Evolutionary conservation across 805 yeast species (phyloP).

Genomic region (Candida sonorensis): DNA sequence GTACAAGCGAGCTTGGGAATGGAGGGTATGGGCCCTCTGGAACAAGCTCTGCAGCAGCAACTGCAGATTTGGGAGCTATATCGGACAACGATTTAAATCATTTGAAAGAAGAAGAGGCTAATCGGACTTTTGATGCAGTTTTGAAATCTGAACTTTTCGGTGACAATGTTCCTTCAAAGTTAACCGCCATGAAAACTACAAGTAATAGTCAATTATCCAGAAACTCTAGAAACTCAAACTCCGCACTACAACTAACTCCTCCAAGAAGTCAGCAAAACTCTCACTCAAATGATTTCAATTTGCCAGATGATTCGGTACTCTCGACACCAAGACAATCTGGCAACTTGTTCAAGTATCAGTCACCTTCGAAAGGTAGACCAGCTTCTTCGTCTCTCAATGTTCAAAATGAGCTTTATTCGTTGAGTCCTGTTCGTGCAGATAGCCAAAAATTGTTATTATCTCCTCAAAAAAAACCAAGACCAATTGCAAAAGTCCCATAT

Average conservation of each 20-base stretch:
- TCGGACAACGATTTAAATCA: conserved; percentile 57
- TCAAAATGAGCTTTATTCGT: conserved; percentile 68
- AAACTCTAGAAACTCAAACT: conserved; percentile 6
- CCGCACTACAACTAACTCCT: conserved; percentile 20
- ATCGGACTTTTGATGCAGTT: conserved; percentile 78
- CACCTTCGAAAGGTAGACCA: conserved; percentile 60
- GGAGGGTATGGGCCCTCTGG: conserved; percentile 5
- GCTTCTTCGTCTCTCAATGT: conserved; percentile 51
- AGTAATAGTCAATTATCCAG: neutral
- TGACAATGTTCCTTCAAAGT: conserved; percentile 55
- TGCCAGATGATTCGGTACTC: conserved; percentile 15
- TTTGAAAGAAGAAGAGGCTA: conserved; percentile 74
- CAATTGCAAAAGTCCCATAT: conserved; percentile 80
- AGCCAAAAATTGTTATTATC: conserved; percentile 72
- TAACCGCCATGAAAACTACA: conserved; percentile 10
- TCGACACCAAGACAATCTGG: conserved; percentile 34
- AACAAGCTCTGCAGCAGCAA: no score
- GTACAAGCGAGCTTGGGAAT: conserved; percentile 2
- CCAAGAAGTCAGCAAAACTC: conserved; percentile 17
- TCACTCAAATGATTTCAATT: conserved; percentile 7
- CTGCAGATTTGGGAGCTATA: no score
- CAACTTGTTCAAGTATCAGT: conserved; percentile 68
- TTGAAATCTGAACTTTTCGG: conserved; percentile 89
- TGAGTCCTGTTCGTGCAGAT: conserved; percentile 85
- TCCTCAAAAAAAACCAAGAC: conserved; percentile 74